phyloP scores from a whole-genome alignment of 805 yeast species.

The Wickerhamiella alocasiicola region DNA sequence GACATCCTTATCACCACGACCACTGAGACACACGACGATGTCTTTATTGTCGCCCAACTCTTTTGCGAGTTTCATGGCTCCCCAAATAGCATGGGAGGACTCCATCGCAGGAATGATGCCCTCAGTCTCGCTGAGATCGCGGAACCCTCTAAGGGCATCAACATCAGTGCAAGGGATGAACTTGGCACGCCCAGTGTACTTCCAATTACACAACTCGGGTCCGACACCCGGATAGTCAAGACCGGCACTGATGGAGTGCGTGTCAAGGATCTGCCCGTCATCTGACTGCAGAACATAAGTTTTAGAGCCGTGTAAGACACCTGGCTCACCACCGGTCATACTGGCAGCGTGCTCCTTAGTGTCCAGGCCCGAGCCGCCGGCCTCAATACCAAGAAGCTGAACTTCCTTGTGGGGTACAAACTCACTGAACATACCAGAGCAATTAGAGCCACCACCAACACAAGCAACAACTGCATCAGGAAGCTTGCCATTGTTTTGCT shows the following conservation, averaged over 20 bases:
- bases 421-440: constrained; percentile 91
- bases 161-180: constrained; percentile 90
- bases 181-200: constrained; percentile 80
- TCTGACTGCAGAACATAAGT: constrained; percentile 81
- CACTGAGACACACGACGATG: constrained; percentile 80
- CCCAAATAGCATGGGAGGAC: constrained; percentile 90
- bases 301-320: constrained; percentile 96
- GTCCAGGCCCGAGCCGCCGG: constrained; percentile 95
- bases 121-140: constrained; percentile 76
- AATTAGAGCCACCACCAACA: constrained; percentile 98
- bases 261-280: constrained; percentile 95
- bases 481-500: constrained; percentile 50
- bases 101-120: constrained; percentile 99
- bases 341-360: constrained; percentile 90
- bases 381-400: constrained; percentile 85
- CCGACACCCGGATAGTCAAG: constrained; percentile 99
- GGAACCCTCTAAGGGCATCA: constrained; percentile 88
- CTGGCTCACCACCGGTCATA: constrained; percentile 85
- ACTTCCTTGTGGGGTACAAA: constrained; percentile 74
- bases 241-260: constrained; percentile 97
- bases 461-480: constrained; percentile 96
- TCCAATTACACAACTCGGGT: constrained; percentile 94
- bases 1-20: constrained; percentile 99
- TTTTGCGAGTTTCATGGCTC: constrained; percentile 81
- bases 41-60: constrained; percentile 67